Evolutionary conservation across 2,329 filamentous ascomycete genomes (phyloP).

Genomic region (Colletotrichum incanum): DNA sequence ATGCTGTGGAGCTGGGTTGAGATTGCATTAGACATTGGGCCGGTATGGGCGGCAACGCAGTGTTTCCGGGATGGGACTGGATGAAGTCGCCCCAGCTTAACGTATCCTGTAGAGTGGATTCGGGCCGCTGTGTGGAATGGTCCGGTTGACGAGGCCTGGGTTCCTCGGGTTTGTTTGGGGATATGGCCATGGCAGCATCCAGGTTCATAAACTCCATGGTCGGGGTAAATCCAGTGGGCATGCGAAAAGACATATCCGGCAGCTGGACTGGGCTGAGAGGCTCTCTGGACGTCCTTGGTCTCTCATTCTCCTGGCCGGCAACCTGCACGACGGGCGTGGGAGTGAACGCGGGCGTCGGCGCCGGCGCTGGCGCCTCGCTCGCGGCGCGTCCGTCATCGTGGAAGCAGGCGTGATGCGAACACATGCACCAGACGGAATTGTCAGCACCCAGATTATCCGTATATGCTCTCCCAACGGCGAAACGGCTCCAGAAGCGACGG

Average conservation of each 20-base stretch:
- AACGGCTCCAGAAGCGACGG: constrained; percentile 72
- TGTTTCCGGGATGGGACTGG: constrained; percentile 56
- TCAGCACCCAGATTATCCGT: constrained; percentile 53
- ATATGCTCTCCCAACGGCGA: constrained; percentile 52
- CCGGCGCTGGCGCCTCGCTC: constrained; percentile 46
- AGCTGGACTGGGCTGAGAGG: constrained; percentile 68
- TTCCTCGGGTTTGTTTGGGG: constrained; percentile 51
- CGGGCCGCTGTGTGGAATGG: constrained; percentile 50
- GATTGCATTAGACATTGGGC: constrained; percentile 67
- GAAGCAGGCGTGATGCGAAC: constrained; percentile 74
- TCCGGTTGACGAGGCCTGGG: constrained; percentile 43
- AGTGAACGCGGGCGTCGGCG: constrained; percentile 10
- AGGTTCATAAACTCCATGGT: constrained; percentile 61
- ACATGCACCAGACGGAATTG: constrained; percentile 72
- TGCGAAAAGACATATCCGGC: constrained; percentile 61
- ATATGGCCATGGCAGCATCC: constrained; percentile 54
- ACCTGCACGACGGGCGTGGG: constrained; percentile 46
- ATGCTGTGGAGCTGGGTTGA: constrained; percentile 68
- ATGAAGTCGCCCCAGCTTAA: constrained; percentile 65
- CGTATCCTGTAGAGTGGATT: constrained; percentile 70
- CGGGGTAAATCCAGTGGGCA: constrained; percentile 55
- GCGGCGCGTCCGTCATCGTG: constrained; percentile 65
- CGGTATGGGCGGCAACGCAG: constrained; percentile 62
- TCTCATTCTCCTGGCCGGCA: constrained; percentile 68
- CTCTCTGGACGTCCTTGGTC: constrained; percentile 62